phyloP scores from a whole-genome alignment of 257 asterid species.

The Schizonepeta tenuifolia region DNA sequence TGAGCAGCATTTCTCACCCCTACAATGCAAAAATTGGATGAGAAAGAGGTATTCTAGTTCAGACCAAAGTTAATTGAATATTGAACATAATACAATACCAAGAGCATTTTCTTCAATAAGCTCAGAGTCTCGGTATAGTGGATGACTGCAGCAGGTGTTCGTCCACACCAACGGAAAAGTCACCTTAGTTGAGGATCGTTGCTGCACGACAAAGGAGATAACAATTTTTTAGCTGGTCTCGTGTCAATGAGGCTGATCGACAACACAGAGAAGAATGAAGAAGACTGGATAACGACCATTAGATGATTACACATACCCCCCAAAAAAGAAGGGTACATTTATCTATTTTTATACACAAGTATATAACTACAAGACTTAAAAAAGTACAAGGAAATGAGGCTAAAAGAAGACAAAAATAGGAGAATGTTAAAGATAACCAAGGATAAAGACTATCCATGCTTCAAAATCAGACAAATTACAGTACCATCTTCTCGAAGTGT shows the following conservation, averaged over 20 bases:
- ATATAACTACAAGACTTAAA: neutral
- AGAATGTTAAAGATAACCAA: neutral
- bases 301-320: neutral
- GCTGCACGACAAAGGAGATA: slow-evolving; percentile 52
- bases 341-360: neutral
- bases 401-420: neutral
- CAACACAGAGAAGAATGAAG: neutral
- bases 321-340: neutral
- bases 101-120: slow-evolving; percentile 78
- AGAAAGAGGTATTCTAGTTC: neutral
- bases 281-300: neutral
- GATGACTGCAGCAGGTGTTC: slow-evolving; percentile 99
- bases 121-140: slow-evolving; percentile 88
- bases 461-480: neutral
- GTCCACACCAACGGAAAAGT: slow-evolving; percentile 98
- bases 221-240: neutral
- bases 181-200: slow-evolving; percentile 94
- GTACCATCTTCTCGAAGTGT: neutral
- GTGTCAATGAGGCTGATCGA: neutral
- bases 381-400: neutral
- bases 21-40: slow-evolving; percentile 30
- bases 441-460: neutral
- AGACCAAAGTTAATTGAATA: slow-evolving; percentile 17
- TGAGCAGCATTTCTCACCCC: slow-evolving; percentile 98
- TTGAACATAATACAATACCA: slow-evolving; percentile 52